These are phyloP conservation scores for Beauveria australis DNA, from an alignment of 2,329 filamentous ascomycete species.

Conservation along the genomic window DNA sequence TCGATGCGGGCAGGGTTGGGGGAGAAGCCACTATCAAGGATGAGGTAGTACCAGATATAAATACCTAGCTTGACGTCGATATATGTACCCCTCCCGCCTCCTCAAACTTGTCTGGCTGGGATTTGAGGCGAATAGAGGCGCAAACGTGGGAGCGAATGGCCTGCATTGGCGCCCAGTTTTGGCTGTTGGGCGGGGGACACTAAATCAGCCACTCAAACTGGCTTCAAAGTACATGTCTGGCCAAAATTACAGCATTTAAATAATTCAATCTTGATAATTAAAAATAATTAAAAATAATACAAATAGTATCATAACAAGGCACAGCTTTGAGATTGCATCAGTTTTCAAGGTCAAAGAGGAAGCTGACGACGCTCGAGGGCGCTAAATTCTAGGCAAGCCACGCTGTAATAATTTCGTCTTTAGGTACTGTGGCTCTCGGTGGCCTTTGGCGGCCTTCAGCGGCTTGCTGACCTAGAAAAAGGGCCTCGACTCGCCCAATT, in stretches of 20 bases:
- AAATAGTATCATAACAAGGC: too few relatives aligned
- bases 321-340: too few relatives aligned
- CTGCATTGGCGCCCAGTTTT: slow-evolving; percentile 7
- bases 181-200: neutral
- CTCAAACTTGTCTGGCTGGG: neutral
- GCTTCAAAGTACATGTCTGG: neutral
- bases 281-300: too few relatives aligned
- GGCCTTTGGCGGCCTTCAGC: too few relatives aligned
- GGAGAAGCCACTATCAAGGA: neutral
- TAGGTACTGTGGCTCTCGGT: neutral
- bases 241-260: too few relatives aligned
- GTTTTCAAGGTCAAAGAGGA: too few relatives aligned
- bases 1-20: neutral
- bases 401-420: neutral
- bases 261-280: too few relatives aligned
- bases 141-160: neutral
- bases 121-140: slow-evolving; percentile 1
- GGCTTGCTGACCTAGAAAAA: neutral
- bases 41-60: neutral
- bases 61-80: neutral
- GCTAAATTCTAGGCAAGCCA: neutral
- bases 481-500: neutral
- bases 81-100: neutral
- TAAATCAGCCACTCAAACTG: neutral
- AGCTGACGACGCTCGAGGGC: neutral